Base-by-base conservation (phyloP, 306 rosid genomes). In the Prunus salicina region DNA sequence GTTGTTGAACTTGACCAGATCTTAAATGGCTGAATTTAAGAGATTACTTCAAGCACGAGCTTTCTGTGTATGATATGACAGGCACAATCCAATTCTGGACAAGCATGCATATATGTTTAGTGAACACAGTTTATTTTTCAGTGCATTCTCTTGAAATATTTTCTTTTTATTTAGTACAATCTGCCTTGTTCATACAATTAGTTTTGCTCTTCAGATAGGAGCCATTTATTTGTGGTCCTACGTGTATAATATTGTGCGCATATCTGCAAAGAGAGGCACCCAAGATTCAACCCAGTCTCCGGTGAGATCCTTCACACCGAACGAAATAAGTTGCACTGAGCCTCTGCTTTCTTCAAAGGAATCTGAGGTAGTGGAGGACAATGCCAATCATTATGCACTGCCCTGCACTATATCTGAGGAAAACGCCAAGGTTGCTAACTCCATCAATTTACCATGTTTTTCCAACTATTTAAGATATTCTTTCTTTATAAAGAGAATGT, bases 161-260 rank as follows among this genome's bases (percentile, higher is more conserved):
- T 22, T 4, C 34, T 12, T 58, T 58, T 22, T 24, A 5, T 10
- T 47, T 58, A 11, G 27, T 24, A 12, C 34, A 58, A 24, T 34
- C 3, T 41, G 3, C n/a, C 30, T 14, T 22, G 15, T 24, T 22
- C 24, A n/a, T 14, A 16, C 57, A 51, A 51, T 51, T 51, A 7
- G 7, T 74, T 12, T 56, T 63, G 43, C 65, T 19, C n/a, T 82
- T 80, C 85, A 93, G 98, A 75, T 81, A 45, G 93, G 97, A 84
- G 83, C 92, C 78, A 5, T 91, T 69, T 89, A 38, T 61, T 67
- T 93, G 76, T 93, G 97, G 98, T 84, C 91, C 19, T 93, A 87
- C 51, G 97, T 91, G 34, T 93, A 88, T 85, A 93, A 91, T 84
- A 84, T 93, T 55, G 89, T 93, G 80, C 47, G 97, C 73, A 60